A percentile compares a stretch with the other conserved stretches of the same genome.
Conservation (phyloP, 306 rosid genomes). For the Lithocarpus polystachyus region DNA sequence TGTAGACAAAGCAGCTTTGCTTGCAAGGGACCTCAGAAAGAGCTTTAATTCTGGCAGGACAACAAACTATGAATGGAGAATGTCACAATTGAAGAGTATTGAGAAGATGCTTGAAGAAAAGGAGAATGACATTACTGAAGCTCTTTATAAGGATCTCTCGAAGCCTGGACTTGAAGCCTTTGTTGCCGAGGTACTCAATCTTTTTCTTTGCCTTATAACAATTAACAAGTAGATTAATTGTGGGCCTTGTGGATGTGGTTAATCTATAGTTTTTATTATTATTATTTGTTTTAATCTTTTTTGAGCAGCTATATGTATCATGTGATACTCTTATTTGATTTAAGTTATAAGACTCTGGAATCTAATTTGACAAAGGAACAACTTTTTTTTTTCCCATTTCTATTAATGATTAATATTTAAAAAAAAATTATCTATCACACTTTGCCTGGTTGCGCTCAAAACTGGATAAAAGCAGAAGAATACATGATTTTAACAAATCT, state of each 20-base stretch:
- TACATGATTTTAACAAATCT: neutral
- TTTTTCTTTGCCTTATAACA: neutral
- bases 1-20: slow-evolving; percentile 39
- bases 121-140: slow-evolving; percentile 57
- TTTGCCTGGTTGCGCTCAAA: neutral
- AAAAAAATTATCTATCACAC: neutral
- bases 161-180: slow-evolving; percentile 65
- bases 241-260: neutral
- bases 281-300: neutral
- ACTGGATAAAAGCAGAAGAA: neutral
- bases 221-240: neutral
- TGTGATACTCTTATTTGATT: neutral
- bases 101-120: slow-evolving; percentile 62
- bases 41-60: slow-evolving; percentile 60
- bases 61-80: slow-evolving; percentile 73
- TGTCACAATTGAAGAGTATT: slow-evolving; percentile 60
- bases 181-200: slow-evolving; percentile 62
- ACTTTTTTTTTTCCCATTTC: too few relatives aligned
- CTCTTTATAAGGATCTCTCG: slow-evolving; percentile 64
- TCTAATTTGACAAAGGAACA: too few relatives aligned
- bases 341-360: too few relatives aligned
- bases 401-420: too few relatives aligned
- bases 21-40: slow-evolving; percentile 54
- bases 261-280: too few relatives aligned
- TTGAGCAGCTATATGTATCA: neutral